Percentiles rank a stretch among this genome's conserved stretches.
These are phyloP conservation scores for Mycena galericulata DNA, from an alignment of 768 basidiomycete species.

Conservation along the genomic window DNA sequence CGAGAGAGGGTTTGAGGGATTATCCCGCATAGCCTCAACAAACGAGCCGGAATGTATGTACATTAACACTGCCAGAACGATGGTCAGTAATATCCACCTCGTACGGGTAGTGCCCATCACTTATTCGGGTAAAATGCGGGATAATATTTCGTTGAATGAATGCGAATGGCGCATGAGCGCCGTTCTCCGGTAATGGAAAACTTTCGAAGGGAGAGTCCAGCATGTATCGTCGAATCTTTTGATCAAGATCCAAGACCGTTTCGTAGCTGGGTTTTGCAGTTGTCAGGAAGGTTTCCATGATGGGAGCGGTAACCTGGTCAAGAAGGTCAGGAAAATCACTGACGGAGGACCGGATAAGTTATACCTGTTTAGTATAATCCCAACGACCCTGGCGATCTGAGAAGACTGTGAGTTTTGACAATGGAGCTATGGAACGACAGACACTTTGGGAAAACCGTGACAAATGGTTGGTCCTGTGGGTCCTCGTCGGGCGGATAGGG, in stretches of 20 bases:
- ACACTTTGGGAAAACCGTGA: constrained; percentile 48
- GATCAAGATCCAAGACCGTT: constrained; percentile 56
- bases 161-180: constrained; percentile 41
- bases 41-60: constrained; percentile 60
- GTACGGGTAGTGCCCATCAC: constrained; percentile 33
- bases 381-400: constrained; percentile 29
- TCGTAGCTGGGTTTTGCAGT: constrained; percentile 55
- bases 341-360: background rate
- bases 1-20: constrained; percentile 56
- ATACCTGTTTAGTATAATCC: constrained; percentile 38
- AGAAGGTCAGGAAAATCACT: background rate
- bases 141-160: constrained; percentile 46
- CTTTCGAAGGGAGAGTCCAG: constrained; percentile 14
- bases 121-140: constrained; percentile 45
- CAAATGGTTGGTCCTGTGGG: constrained; percentile 44
- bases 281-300: constrained; percentile 52
- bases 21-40: constrained; percentile 56
- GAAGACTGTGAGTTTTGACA: background rate
- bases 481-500: constrained; percentile 51
- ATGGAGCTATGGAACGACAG: constrained; percentile 10
- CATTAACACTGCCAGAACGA: constrained; percentile 51
- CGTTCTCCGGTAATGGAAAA: constrained; percentile 45
- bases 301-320: constrained; percentile 45
- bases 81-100: background rate
- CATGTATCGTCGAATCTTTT: constrained; percentile 45